phyloP scores from a whole-genome alignment of 2,329 filamentous ascomycete species.

The Epichloe uncinata region DNA sequence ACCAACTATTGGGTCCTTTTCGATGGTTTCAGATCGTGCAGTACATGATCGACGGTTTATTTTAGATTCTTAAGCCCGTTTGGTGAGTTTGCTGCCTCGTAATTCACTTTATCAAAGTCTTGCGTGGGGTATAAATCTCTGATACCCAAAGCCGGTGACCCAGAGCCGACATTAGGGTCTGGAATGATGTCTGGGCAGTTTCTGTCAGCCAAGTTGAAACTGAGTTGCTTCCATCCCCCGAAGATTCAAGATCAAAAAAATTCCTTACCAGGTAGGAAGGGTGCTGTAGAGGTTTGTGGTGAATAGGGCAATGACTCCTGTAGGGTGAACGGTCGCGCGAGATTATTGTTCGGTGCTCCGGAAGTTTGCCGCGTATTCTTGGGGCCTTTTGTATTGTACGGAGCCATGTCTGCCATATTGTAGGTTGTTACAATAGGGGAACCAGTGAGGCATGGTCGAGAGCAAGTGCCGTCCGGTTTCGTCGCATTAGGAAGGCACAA shows the following conservation, averaged over 20 bases:
- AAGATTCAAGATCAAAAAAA: neutral
- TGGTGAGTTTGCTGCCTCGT: slow-evolving; percentile 46
- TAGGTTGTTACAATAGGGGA: slow-evolving; percentile 13
- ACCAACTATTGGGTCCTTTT: slow-evolving; percentile 56
- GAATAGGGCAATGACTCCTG: slow-evolving; percentile 72
- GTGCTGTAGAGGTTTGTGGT: slow-evolving; percentile 66
- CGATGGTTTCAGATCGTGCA: slow-evolving; percentile 59
- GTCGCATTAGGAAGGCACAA: slow-evolving; percentile 14
- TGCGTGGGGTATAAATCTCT: slow-evolving; percentile 36
- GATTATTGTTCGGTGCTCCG: slow-evolving; percentile 12
- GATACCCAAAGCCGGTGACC: slow-evolving; percentile 37
- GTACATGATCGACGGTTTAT: slow-evolving; percentile 59
- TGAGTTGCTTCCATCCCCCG: neutral
- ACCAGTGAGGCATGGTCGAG: slow-evolving; percentile 18
- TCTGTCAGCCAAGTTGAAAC: neutral
- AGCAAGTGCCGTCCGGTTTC: slow-evolving; percentile 14
- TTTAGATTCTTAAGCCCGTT: slow-evolving; percentile 53
- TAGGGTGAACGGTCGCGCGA: slow-evolving; percentile 43
- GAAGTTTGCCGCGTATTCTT: slow-evolving; percentile 18
- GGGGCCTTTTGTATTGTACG: slow-evolving; percentile 16
- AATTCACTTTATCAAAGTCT: slow-evolving; percentile 56
- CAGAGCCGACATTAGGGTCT: slow-evolving; percentile 46
- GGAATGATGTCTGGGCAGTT: slow-evolving; percentile 45
- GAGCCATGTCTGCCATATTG: slow-evolving; percentile 20
- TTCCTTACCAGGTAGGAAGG: slow-evolving; percentile 57